phyloP scores from a whole-genome alignment of 805 yeast species.

The Candida dendrica region DNA sequence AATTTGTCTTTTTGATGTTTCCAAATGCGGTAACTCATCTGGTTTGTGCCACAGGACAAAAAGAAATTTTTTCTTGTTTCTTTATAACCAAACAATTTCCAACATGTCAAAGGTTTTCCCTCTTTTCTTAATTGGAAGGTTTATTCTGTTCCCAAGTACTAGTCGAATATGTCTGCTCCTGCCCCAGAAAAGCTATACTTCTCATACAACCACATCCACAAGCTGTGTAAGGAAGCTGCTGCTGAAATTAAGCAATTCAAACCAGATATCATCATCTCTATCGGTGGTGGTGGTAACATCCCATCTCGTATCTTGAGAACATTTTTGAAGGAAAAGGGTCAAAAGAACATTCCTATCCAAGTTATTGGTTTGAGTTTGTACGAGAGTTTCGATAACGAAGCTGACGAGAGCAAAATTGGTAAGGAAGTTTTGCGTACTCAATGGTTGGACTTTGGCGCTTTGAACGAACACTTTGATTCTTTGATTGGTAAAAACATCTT shows the following conservation, averaged over 20 bases:
- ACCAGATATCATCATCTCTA: constrained; percentile 56
- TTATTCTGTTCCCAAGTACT: not conserved
- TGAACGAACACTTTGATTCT: constrained; percentile 62
- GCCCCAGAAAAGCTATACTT: constrained; percentile 45
- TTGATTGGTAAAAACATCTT: constrained; percentile 74
- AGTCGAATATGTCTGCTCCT: not conserved
- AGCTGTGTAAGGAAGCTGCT: constrained; percentile 69
- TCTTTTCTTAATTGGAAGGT: not conserved
- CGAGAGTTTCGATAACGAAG: constrained; percentile 44
- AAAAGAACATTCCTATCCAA: constrained; percentile 62
- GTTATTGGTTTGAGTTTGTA: constrained; percentile 63
- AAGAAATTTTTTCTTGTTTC: not conserved
- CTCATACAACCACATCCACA: constrained; percentile 77
- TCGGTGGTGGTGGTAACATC: constrained; percentile 70
- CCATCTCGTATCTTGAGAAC: constrained; percentile 58
- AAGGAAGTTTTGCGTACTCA: constrained; percentile 82
- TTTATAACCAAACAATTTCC: not conserved
- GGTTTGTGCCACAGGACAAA: not conserved
- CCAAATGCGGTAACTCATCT: constrained; percentile 1
- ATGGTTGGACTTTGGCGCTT: constrained; percentile 79
- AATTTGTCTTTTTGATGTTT: not conserved
- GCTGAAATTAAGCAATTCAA: constrained; percentile 34
- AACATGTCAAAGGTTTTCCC: not conserved
- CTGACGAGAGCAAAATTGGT: constrained; percentile 47
- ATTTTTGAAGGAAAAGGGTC: constrained; percentile 49